Evolutionary conservation across 495 filamentous ascomycete genomes (phyloP).

Genomic region (Penicillium pulvis): DNA sequence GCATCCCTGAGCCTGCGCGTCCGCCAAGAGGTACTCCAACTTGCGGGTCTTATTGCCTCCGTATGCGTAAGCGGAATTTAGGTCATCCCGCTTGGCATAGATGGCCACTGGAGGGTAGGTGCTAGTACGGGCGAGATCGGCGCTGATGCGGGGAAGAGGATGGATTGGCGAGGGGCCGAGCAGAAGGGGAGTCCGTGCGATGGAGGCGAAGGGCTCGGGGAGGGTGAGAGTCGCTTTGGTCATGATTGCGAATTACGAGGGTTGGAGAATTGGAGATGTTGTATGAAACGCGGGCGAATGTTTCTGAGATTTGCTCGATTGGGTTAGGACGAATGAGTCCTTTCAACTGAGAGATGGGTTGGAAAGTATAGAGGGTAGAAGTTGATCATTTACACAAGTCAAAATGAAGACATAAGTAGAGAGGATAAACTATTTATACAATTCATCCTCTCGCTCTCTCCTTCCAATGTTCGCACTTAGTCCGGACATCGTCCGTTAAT

Average conservation of each 20-base stretch:
- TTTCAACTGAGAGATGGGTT: too few species aligned
- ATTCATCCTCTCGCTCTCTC: background rate
- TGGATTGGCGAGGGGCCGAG: constrained; percentile 64
- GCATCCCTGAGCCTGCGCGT: constrained; percentile 54
- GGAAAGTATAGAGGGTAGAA: background rate
- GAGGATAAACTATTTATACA: background rate
- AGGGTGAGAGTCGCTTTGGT: constrained; percentile 32
- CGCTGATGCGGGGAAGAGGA: constrained; percentile 57
- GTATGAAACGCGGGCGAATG: background rate
- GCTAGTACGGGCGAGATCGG: constrained; percentile 50
- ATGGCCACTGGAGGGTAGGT: constrained; percentile 40
- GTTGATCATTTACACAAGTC: background rate
- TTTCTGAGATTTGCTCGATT: too few species aligned
- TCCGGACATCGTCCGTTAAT: constrained; percentile 8
- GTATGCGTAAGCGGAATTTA: constrained; percentile 61
- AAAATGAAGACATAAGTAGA: background rate
- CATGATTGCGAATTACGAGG: background rate
- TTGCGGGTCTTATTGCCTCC: constrained; percentile 70
- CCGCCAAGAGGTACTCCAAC: constrained; percentile 61
- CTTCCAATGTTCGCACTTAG: background rate
- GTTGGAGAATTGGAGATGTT: background rate
- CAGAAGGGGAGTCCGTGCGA: constrained; percentile 55
- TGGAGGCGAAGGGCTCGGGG: constrained; percentile 59
- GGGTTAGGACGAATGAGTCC: too few species aligned
- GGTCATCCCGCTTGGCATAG: constrained; percentile 66